Percentiles rank a stretch among this genome's conserved stretches.
Evolutionary conservation across 441 rosid genomes (phyloP).

Genomic region (Francoa sonchifolia): DNA sequence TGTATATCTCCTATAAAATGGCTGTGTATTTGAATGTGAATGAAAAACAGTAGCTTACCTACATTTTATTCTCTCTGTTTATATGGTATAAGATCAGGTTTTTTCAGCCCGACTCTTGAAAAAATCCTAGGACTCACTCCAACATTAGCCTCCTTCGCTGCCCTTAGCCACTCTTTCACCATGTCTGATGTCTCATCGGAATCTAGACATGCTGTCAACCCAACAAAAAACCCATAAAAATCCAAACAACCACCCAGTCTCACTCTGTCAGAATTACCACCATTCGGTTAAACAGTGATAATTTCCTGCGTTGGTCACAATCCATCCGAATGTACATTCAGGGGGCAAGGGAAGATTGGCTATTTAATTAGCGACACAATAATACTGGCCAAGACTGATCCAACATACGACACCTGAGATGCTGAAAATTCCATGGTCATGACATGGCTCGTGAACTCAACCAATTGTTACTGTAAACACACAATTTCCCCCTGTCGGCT

Average conservation of each 20-base stretch:
- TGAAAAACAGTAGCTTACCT: too few relatives aligned
- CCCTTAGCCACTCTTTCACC: too few relatives aligned
- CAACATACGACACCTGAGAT: neutral
- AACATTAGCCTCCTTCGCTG: too few relatives aligned
- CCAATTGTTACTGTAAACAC: too few relatives aligned
- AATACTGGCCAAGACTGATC: neutral
- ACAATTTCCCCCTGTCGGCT: too few relatives aligned
- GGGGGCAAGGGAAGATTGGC: neutral
- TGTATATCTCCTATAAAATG: too few relatives aligned
- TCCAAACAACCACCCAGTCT: neutral
- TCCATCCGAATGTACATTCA: neutral
- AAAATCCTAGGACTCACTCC: too few relatives aligned
- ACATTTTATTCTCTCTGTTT: too few relatives aligned
- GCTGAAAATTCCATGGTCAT: neutral
- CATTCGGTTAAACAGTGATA: neutral
- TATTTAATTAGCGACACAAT: neutral
- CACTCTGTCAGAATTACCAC: neutral
- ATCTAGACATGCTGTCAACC: neutral
- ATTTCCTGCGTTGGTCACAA: neutral
- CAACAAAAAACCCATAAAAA: neutral
- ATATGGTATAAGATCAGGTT: too few relatives aligned
- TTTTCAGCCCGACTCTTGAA: too few relatives aligned
- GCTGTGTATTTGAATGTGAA: too few relatives aligned
- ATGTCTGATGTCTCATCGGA: neutral
- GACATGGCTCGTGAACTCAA: conserved; percentile 5